Percentiles rank a stretch among this genome's conserved stretches.
phyloP scores from a whole-genome alignment of 2,329 filamentous ascomycete genomes.

The Phialophora macrospora region DNA sequence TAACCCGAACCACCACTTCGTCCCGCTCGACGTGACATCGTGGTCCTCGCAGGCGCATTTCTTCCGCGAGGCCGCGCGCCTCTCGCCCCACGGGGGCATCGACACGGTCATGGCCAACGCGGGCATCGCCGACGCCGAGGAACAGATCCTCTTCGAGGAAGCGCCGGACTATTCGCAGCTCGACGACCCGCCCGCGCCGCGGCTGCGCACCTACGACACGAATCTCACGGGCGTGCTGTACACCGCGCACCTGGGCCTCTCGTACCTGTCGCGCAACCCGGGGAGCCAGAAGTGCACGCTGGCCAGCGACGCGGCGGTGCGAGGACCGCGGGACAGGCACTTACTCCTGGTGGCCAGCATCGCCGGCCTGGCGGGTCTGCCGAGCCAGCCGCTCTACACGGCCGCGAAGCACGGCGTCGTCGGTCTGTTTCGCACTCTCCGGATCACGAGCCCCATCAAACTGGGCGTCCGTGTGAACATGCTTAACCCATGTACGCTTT shows the following conservation, averaged over 20 bases:
- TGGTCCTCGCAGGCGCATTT: slow-evolving; percentile 68
- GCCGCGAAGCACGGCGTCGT: slow-evolving; percentile 69
- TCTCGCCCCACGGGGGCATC: slow-evolving; percentile 61
- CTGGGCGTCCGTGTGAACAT: slow-evolving; percentile 67
- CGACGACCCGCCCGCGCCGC: slow-evolving; percentile 43
- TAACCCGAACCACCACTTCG: slow-evolving; percentile 64
- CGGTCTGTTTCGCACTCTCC: slow-evolving; percentile 66
- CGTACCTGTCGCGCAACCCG: slow-evolving; percentile 58
- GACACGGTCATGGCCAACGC: slow-evolving; percentile 71
- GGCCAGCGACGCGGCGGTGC: no score
- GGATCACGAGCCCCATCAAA: slow-evolving; percentile 53
- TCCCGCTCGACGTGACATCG: slow-evolving; percentile 61
- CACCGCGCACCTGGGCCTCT: slow-evolving; percentile 65
- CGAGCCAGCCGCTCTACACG: slow-evolving; percentile 59
- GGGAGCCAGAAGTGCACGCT: slow-evolving; percentile 45
- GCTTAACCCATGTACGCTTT: slow-evolving; percentile 59
- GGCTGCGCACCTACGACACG: slow-evolving; percentile 61
- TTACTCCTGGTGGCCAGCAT: slow-evolving; percentile 68
- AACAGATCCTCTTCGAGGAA: slow-evolving; percentile 52
- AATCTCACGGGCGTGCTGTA: slow-evolving; percentile 69
- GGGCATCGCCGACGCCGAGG: slow-evolving; percentile 58
- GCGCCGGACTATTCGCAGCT: slow-evolving; percentile 43
- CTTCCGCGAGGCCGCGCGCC: slow-evolving; percentile 62
- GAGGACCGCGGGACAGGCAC: slow-evolving; percentile 62
- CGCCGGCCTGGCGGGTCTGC: slow-evolving; percentile 56